phyloP scores from a whole-genome alignment of 2,329 filamentous ascomycete genomes.

The Fusarium sp. region DNA sequence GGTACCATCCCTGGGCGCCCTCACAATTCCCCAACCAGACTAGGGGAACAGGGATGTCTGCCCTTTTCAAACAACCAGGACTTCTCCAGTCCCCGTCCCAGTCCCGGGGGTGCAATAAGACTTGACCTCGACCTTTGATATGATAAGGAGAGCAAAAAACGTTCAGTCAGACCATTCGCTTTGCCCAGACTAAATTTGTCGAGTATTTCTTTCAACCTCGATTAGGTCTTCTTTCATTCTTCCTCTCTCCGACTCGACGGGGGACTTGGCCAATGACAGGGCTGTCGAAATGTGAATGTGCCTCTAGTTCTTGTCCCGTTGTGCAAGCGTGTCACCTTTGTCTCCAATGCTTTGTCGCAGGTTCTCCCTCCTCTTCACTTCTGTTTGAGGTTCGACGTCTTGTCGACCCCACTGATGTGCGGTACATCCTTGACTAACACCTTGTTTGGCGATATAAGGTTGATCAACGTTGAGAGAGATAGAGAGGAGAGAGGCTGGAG shows the following conservation, averaged over 20 bases:
- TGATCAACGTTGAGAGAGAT: conserved; percentile 8
- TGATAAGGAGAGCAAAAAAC: neutral
- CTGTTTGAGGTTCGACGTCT: conserved; percentile 12
- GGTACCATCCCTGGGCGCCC: conserved; percentile 22
- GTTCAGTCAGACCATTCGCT: neutral
- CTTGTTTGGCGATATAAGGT: conserved; percentile 18
- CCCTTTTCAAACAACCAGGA: conserved; percentile 29
- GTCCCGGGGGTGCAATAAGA: neutral
- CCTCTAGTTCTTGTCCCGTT: conserved; percentile 13
- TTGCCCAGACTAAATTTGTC: neutral
- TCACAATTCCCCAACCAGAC: conserved; percentile 21
- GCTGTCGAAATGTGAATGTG: conserved; percentile 5
- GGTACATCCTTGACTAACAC: conserved; percentile 21
- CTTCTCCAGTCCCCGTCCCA: neutral
- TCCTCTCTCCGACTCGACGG: conserved; percentile 10
- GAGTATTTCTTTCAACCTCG: neutral
- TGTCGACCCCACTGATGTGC: conserved; percentile 26
- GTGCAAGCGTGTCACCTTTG: conserved; percentile 33
- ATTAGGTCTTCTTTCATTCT: conserved; percentile 1
- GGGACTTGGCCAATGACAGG: conserved; percentile 19
- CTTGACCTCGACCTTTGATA: conserved; percentile 4
- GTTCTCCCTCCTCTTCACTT: neutral
- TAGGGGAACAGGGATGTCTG: conserved; percentile 32
- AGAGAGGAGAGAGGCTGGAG: no score
- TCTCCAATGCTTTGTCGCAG: conserved; percentile 23